Base-by-base conservation (phyloP, 2,329 filamentous ascomycete species). In the Penicillium sp. region DNA sequence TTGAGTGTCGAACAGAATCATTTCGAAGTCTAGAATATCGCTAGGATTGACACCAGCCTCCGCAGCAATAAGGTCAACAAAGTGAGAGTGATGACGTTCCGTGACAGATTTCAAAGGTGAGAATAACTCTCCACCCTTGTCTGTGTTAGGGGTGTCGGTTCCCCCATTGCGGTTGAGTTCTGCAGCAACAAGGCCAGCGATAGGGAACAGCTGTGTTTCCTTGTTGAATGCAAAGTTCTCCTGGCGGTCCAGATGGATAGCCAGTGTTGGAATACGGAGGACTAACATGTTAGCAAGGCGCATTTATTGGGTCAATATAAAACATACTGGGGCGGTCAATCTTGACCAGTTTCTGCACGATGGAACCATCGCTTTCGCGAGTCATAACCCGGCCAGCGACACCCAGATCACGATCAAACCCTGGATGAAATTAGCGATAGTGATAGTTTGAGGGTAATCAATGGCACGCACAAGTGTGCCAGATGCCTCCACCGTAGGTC, bases 1-100 rank as follows among this genome's bases (percentile, higher is more conserved):
- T 70, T 99, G 94, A 10, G 92, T 95, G 74, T 99, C 94, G 76
- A 96, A 99, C 41, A 99, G 86, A n/a, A 97, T 85, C 68, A 97
- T 85, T 78, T 99, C 94, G 68, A 99, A 99, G 76, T 99, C 94
- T 48, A 94, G 79, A 19, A 99, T 83, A 58, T 92, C 86, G 3
- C 85, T 79, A 0, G 88, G 82, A 19, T 84, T 76, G 34, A 89
- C 88, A 7, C 84, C 88, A 2, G 89, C 88, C 70, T 96, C 87
- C 36, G 87, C 81, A 31, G 94, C 92, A 64, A 99, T 88, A 44
- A 96, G 81, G 60, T 95, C 87, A 57, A 99, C 82, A 58, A 99
- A 81, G 67, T 89, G 90, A 4, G 93, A 87, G 75, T 97, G 93
- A 74, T 99, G 94, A 59, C 94, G 87, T 72, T 96, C 87, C 0